These are phyloP conservation scores for Gymnopus androsaceus DNA, from an alignment of 1,284 basidiomycete species.

Conservation along the genomic window DNA sequence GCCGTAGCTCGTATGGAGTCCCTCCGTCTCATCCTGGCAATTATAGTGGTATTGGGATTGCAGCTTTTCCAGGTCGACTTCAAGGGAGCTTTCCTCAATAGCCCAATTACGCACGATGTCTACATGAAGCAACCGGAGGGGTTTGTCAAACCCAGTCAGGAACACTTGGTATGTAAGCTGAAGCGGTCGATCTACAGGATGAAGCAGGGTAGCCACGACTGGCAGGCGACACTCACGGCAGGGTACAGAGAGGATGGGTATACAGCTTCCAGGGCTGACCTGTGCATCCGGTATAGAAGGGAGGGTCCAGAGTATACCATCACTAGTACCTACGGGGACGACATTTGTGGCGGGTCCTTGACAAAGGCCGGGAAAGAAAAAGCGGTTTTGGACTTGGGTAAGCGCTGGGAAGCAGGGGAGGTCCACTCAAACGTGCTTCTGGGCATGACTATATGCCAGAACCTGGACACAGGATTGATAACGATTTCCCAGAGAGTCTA, in stretches of 20 bases:
- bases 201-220: constrained; percentile 6
- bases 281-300: background rate
- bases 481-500: background rate
- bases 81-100: too few species aligned
- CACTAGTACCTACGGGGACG: background rate
- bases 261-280: background rate
- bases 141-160: too few species aligned
- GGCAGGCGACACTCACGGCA: background rate
- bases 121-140: too few species aligned
- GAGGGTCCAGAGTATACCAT: background rate
- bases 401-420: background rate
- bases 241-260: background rate
- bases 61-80: background rate
- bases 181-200: constrained; percentile 4
- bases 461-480: background rate
- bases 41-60: background rate
- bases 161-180: constrained; percentile 3
- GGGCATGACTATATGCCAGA: background rate
- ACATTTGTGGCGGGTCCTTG: background rate
- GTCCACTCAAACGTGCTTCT: too few species aligned
- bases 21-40: background rate
- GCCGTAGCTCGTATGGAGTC: too few species aligned
- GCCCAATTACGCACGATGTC: too few species aligned
- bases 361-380: background rate
- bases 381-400: background rate